These are phyloP conservation scores for Eutypella sp. DNA, from an alignment of 2,329 filamentous ascomycete species.

Conservation along the genomic window DNA sequence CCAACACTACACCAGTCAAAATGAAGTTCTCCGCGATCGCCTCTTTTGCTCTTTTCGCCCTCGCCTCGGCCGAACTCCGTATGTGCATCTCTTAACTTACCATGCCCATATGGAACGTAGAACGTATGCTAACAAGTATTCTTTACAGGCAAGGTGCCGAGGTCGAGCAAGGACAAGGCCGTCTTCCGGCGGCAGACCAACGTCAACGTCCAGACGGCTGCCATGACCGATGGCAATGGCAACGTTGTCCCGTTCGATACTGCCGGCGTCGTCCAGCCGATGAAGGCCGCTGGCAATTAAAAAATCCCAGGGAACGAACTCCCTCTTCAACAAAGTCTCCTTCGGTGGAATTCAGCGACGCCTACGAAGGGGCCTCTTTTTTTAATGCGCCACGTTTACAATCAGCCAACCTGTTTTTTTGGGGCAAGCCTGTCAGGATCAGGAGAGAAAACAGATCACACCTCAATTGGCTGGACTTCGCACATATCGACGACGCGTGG, in stretches of 20 bases:
- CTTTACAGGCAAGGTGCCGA: conserved; percentile 28
- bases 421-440: not conserved
- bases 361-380: too few relatives aligned
- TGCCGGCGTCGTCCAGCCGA: conserved; percentile 36
- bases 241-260: conserved; percentile 42
- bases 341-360: not conserved
- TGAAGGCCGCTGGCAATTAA: conserved; percentile 32
- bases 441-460: not conserved
- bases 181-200: conserved; percentile 13
- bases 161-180: conserved; percentile 19
- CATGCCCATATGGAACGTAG: not conserved
- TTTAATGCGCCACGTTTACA: too few relatives aligned
- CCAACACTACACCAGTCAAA: conserved; percentile 30
- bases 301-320: not conserved
- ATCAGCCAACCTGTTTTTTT: too few relatives aligned
- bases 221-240: conserved; percentile 44
- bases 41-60: conserved; percentile 41
- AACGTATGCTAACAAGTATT: conserved; percentile 7
- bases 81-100: conserved; percentile 1
- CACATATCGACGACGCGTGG: not conserved
- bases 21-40: conserved; percentile 50
- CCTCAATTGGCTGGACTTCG: not conserved
- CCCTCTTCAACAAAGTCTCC: not conserved
- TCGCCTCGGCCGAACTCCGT: conserved; percentile 38
- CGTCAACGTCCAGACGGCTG: conserved; percentile 32